These are phyloP conservation scores for Aspergillus affinis DNA, from an alignment of 495 filamentous ascomycete species.

Conservation along the genomic window DNA sequence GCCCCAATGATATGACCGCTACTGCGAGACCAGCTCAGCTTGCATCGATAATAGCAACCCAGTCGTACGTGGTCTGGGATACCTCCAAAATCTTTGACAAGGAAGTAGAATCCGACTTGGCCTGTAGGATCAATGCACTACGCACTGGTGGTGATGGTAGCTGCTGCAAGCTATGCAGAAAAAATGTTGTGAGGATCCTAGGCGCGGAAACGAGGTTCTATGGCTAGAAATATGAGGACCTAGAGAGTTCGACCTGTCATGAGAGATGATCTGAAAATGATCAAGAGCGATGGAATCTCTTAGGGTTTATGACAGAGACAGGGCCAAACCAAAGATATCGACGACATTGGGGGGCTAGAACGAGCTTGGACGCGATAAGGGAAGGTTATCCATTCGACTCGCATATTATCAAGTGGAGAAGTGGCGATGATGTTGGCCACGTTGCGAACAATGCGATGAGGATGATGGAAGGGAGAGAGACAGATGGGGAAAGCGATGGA, in stretches of 20 bases:
- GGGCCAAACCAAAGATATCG: no score
- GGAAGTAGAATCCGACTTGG: conserved; percentile 21
- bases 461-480: no score
- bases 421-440: no score
- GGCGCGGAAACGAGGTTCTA: neutral
- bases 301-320: no score
- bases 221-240: neutral
- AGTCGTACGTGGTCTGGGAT: neutral
- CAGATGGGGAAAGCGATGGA: neutral
- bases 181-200: neutral
- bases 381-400: no score
- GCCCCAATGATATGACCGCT: neutral
- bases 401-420: no score
- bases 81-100: neutral
- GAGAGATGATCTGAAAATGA: no score
- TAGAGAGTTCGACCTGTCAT: no score
- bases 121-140: conserved; percentile 17
- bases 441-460: no score
- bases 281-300: no score
- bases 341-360: no score
- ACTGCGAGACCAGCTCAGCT: neutral
- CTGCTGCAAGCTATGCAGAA: neutral
- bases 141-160: neutral
- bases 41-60: neutral
- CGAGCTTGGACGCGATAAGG: no score